Conservation (phyloP, 176 grass and related monocot species). For the Coix lacrymajobi region DNA sequence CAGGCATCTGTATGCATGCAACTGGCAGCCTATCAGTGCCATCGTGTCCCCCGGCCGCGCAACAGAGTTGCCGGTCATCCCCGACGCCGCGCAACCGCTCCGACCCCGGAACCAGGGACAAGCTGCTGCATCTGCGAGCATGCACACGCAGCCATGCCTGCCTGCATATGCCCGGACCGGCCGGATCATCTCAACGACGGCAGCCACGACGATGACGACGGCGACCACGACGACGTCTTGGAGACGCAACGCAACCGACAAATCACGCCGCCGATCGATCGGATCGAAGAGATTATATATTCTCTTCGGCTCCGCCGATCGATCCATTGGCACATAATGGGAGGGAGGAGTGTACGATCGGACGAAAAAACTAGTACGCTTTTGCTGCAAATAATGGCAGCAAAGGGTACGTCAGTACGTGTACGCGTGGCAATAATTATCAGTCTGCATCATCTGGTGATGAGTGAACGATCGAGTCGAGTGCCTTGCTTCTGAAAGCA, state of each 20-base stretch:
- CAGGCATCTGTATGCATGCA: background rate
- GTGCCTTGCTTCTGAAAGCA: background rate
- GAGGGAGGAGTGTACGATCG: background rate
- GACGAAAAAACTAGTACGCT: background rate
- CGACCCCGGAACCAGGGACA: slow-evolving; percentile 6
- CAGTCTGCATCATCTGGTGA: background rate
- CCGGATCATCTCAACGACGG: background rate
- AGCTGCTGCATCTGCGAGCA: background rate
- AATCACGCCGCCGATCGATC: background rate
- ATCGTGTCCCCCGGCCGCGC: slow-evolving; percentile 26
- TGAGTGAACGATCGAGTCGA: background rate
- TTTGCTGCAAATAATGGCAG: background rate
- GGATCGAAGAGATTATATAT: background rate
- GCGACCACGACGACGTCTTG: background rate
- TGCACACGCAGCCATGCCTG: background rate
- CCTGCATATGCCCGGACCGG: background rate
- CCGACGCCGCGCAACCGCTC: background rate
- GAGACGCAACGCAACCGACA: background rate
- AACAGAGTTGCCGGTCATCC: slow-evolving; percentile 9
- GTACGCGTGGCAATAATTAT: background rate
- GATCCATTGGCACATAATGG: background rate
- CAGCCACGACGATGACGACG: background rate
- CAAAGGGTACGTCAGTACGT: background rate
- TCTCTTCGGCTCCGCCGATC: background rate
- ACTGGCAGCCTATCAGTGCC: background rate